Percentiles rank a stretch among this genome's conserved stretches.
These are phyloP conservation scores for Aspergillus niger DNA, from an alignment of 2,329 filamentous ascomycete species.

Conservation along the genomic window DNA sequence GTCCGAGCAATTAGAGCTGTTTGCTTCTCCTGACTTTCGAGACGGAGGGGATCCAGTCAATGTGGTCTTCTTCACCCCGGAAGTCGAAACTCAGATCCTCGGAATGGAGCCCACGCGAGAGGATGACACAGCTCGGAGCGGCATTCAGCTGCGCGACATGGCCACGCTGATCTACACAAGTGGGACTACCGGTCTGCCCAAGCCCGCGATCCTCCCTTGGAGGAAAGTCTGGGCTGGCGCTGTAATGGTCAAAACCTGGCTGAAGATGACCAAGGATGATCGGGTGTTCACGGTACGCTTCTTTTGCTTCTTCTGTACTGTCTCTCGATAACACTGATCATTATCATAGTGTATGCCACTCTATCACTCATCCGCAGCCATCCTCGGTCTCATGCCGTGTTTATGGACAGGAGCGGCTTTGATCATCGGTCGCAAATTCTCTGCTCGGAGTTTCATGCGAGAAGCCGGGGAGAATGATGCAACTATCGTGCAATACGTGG, in stretches of 20 bases:
- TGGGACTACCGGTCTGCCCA: conserved; percentile 82
- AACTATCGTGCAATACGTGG: conserved; percentile 82
- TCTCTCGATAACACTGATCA: conserved; percentile 9
- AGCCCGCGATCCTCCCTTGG: conserved; percentile 76
- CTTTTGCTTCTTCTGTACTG: background rate
- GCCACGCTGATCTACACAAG: conserved; percentile 81
- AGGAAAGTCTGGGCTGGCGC: conserved; percentile 61
- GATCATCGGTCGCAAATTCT: conserved; percentile 76
- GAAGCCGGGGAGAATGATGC: conserved; percentile 71
- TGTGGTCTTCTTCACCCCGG: conserved; percentile 63
- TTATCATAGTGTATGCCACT: conserved; percentile 73
- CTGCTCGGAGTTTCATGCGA: conserved; percentile 73
- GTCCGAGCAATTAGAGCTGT: conserved; percentile 42
- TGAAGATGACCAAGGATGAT: conserved; percentile 63
- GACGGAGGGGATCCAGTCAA: conserved; percentile 53
- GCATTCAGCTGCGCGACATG: conserved; percentile 58
- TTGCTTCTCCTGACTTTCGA: conserved; percentile 43
- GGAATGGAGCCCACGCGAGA: conserved; percentile 57
- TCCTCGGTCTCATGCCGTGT: conserved; percentile 68
- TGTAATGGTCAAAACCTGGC: conserved; percentile 57
- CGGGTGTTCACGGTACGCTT: conserved; percentile 70
- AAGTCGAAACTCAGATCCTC: conserved; percentile 58
- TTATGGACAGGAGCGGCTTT: conserved; percentile 66
- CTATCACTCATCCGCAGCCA: conserved; percentile 77
- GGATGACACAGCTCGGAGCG: conserved; percentile 59